These are phyloP conservation scores for Monosporozyma servazzii DNA, from an alignment of 805 yeast genomes.

Conservation along the genomic window DNA sequence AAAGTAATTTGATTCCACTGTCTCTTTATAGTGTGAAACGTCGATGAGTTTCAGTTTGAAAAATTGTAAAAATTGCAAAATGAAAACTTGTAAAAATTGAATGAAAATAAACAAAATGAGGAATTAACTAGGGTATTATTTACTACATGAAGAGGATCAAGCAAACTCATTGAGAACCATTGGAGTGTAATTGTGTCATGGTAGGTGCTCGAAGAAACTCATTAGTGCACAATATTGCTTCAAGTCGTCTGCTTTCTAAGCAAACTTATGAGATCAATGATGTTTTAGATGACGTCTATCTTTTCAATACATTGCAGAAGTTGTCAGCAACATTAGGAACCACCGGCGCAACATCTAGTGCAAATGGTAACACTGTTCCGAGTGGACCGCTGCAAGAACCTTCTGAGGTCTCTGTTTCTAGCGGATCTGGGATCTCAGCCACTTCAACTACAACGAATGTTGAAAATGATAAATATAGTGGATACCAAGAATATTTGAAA, in stretches of 20 bases:
- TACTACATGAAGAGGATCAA: background rate
- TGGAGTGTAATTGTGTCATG: background rate
- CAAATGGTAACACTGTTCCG: background rate
- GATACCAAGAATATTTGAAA: conserved; percentile 14
- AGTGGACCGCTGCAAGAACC: background rate
- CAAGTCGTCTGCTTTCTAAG: conserved; percentile 27
- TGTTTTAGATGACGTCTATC: conserved; percentile 23
- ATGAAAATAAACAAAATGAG: background rate
- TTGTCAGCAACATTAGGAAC: conserved; percentile 9
- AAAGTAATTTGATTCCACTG: background rate
- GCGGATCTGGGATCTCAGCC: background rate
- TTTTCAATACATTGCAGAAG: conserved; percentile 16
- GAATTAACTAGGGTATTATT: background rate
- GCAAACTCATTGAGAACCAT: background rate
- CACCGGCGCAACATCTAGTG: background rate
- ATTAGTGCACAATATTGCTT: conserved; percentile 53
- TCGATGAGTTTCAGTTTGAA: background rate
- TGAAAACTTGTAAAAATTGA: background rate
- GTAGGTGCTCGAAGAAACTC: conserved; percentile 47
- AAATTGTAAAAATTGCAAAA: background rate
- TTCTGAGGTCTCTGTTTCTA: background rate
- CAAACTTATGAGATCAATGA: conserved; percentile 9
- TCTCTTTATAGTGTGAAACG: background rate
- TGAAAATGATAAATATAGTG: conserved; percentile 9
- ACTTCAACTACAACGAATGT: background rate